phyloP scores from a whole-genome alignment of 164 flowering plant species.

The Annona cherimola region DNA sequence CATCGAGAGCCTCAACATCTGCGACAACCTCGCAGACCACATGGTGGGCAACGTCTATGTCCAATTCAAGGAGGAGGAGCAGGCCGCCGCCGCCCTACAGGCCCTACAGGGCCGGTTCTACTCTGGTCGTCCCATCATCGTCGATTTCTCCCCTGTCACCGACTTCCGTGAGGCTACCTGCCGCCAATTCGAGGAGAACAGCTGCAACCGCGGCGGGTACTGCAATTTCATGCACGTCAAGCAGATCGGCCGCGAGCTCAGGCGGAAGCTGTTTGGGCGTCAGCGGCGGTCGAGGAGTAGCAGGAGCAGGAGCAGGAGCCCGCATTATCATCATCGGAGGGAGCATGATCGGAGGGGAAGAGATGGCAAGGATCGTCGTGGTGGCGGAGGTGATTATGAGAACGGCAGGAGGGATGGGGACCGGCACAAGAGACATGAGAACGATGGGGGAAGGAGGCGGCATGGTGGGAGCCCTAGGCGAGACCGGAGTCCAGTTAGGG shows the following conservation, averaged over 20 bases:
- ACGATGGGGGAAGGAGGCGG: constrained; percentile 24
- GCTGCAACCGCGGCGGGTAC: constrained; percentile 71
- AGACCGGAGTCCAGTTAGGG: constrained; percentile 52
- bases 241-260: constrained; percentile 53
- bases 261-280: constrained; percentile 57
- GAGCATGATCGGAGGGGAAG: constrained; percentile 27
- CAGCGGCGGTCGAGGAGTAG: constrained; percentile 29
- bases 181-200: constrained; percentile 71
- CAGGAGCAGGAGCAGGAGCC: constrained; percentile 53
- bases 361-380: constrained; percentile 19
- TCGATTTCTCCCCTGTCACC: constrained; percentile 68
- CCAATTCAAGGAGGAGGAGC: constrained; percentile 84
- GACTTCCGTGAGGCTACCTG: constrained; percentile 78
- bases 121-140: constrained; percentile 83
- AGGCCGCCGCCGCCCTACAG: constrained; percentile 68
- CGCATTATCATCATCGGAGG: constrained; percentile 30
- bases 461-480: constrained; percentile 27
- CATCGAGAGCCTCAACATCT: constrained; percentile 64
- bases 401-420: constrained; percentile 33
- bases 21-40: constrained; percentile 78
- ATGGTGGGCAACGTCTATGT: constrained; percentile 84
- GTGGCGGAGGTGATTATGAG: constrained; percentile 22
- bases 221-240: constrained; percentile 80
- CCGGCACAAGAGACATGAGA: constrained; percentile 31
- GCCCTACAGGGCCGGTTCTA: constrained; percentile 62